Base-by-base conservation (phyloP, 23 red algal genomes). In the Gracilaria domingensis region DNA sequence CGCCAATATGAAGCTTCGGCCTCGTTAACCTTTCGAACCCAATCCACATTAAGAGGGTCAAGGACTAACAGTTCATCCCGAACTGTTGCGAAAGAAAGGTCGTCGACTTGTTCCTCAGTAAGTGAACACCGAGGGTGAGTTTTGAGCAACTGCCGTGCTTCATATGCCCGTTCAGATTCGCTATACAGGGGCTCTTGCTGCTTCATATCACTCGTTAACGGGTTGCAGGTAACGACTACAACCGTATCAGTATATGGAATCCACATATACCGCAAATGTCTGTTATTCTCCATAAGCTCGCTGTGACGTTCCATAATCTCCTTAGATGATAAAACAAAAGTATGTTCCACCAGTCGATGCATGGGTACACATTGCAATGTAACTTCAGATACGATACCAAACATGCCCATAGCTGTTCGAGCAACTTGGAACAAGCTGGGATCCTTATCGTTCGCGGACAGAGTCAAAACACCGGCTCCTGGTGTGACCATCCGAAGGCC, bases 251-350 rank as follows among this genome's bases (percentile, higher is more conserved):
- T 92, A 82, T 95, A 70, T 20, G 96, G 96, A 81, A 98, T 98
- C 96, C 96, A 98, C 96, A 98, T 98, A 74, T 98, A 98, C n/a
- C 96, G 75, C 85, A 98, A 72, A 59, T 98, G 92, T 45, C 88
- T 58, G 76, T 98, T 86, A 59, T 88, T 59, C 4, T 56, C 42
- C 80, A 98, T 34, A 36, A 89, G 61, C 20, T 78, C 60, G 7
- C 36, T 53, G 49, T 98, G 96, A 30, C 44, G 67, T 30, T 78
- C 74, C 34, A 25, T 56, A 13, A 98, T 70, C 78, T 95, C 88
- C n/a, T 54, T 51, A 24, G 59, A 59, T 47, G 50, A 60, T 36
- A 73, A 20, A 29, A 98, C 96, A 56, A 57, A 72, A 21, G 96
- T 95, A 28, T 82, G 33, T 59, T 98, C 96, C 25, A 95, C 55